These are phyloP conservation scores for Phylloporus scabripes DNA, from an alignment of 768 basidiomycete species.

Conservation along the genomic window DNA sequence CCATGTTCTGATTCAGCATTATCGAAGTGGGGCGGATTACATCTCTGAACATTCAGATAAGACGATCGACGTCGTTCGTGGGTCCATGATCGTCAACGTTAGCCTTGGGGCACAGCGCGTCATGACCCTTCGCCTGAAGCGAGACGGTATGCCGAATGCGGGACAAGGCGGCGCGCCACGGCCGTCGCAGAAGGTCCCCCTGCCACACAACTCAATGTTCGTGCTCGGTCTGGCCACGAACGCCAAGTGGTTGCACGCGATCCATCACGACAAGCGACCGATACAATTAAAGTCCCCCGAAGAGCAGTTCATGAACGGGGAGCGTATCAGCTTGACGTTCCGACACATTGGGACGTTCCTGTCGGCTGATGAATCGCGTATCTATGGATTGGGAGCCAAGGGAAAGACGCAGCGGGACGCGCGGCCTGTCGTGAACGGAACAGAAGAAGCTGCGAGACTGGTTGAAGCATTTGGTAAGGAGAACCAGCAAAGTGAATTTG, in stretches of 20 bases:
- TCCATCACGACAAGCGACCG: slow-evolving; percentile 71
- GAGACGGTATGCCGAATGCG: slow-evolving; percentile 32
- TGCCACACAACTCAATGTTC: slow-evolving; percentile 81
- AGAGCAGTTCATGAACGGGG: slow-evolving; percentile 54
- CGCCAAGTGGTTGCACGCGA: slow-evolving; percentile 67
- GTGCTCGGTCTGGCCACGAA: slow-evolving; percentile 74
- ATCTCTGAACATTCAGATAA: slow-evolving; percentile 88
- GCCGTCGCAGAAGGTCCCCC: slow-evolving; percentile 55
- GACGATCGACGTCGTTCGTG: slow-evolving; percentile 73
- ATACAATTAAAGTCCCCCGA: slow-evolving; percentile 43
- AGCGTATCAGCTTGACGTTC: slow-evolving; percentile 77
- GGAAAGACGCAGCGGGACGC: slow-evolving; percentile 55
- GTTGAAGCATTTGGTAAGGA: slow-evolving; percentile 67
- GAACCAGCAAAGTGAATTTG: slow-evolving; percentile 63
- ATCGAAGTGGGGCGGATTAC: slow-evolving; percentile 73
- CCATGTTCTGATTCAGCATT: slow-evolving; percentile 79
- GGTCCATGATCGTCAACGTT: slow-evolving; percentile 74
- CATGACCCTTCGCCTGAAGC: slow-evolving; percentile 71
- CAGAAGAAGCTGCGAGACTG: slow-evolving; percentile 43
- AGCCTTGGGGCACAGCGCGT: slow-evolving; percentile 72
- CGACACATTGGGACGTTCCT: slow-evolving; percentile 75
- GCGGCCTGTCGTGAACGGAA: slow-evolving; percentile 48
- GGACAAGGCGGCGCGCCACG: slow-evolving; percentile 29
- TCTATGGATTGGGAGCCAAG: slow-evolving; percentile 71
- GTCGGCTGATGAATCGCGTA: slow-evolving; percentile 42